Percentiles rank a stretch among this genome's conserved stretches.
phyloP scores from a whole-genome alignment of 2,329 filamentous ascomycete genomes.

The Purpureocillium takamizusanense region DNA sequence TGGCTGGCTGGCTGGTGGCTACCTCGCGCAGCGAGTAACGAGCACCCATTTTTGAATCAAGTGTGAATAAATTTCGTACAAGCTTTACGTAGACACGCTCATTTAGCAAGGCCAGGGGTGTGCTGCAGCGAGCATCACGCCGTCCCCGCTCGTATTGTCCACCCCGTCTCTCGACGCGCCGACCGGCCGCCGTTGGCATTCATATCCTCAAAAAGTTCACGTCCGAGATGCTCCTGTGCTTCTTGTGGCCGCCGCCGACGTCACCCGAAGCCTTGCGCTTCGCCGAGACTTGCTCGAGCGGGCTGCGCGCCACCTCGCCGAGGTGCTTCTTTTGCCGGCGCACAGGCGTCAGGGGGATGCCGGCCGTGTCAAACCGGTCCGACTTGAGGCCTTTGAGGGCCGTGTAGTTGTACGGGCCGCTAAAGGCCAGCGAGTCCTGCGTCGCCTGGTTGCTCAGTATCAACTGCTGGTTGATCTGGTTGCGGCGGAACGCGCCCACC shows the following conservation, averaged over 20 bases:
- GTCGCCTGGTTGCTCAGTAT: slow-evolving; percentile 53
- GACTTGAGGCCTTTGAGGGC: slow-evolving; percentile 55
- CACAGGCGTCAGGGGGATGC: slow-evolving; percentile 58
- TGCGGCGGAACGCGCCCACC: slow-evolving; percentile 70
- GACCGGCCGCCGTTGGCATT: slow-evolving; percentile 11
- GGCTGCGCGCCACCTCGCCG: slow-evolving; percentile 37
- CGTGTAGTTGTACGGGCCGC: slow-evolving; percentile 49
- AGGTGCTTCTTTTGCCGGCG: slow-evolving; percentile 46
- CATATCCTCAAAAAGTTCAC: slow-evolving; percentile 39
- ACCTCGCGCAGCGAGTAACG: too few relatives aligned
- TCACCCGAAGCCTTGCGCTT: slow-evolving; percentile 48
- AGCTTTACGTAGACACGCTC: neutral
- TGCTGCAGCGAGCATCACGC: slow-evolving; percentile 22
- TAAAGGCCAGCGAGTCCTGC: slow-evolving; percentile 53
- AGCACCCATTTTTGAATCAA: neutral
- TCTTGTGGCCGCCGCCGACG: slow-evolving; percentile 37
- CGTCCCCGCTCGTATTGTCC: slow-evolving; percentile 34
- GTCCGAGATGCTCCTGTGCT: slow-evolving; percentile 50
- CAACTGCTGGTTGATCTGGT: slow-evolving; percentile 53
- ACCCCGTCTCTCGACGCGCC: too few relatives aligned
- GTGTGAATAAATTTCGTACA: neutral
- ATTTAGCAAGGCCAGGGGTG: slow-evolving; percentile 32
- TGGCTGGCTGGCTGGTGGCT: too few relatives aligned
- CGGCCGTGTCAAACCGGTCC: slow-evolving; percentile 56
- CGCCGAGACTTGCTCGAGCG: slow-evolving; percentile 36